Base-by-base conservation (phyloP, 768 basidiomycete species). In the Mycena pura region DNA sequence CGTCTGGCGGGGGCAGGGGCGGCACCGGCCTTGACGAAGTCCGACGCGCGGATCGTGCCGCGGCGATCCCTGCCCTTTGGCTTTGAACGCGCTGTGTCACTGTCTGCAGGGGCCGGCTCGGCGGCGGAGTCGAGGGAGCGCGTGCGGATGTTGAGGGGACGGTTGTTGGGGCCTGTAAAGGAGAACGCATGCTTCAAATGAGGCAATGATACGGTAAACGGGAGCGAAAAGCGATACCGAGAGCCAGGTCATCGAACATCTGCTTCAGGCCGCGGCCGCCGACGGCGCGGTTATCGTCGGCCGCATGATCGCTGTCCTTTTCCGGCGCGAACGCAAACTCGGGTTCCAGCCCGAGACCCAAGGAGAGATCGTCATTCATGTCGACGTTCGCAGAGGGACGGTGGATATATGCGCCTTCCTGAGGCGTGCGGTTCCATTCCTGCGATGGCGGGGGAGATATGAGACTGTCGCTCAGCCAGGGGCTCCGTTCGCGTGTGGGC, bases 21-120 rank as follows among this genome's bases (percentile, higher is more conserved):
- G 5, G 43, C 39, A 24, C 56, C 56, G 40, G 14, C 55, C 31
- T 63, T 74, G 31, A 63, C 19, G 46, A 75, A 79, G 62, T 82
- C 82, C n/a, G 78, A 84, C 47, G 79, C 83, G 50, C 77, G 83
- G 68, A 79, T 85, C 51, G 80, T 86, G 61, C 77, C 82, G 24
- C 77, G 83, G 17, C 84, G 80, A 61, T 73, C 69, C 40, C 73
- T 63, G 55, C 74, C 64, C 56, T 72, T 40, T 32, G 41, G 47
- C 34, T 67, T 68, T 10, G 41, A 27, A 15, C 51, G 57, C 19
- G 24, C 44, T 9, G 60, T 59, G 28, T 51, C 9, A n/a, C n/a
- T n/a, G 36, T 56, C 58, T 24, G 28, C 40, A 22, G 57, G 34
- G 14, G 43, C n/a, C 9, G 57, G 36, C 0, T 46, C 38, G 7